These are phyloP conservation scores for Simplicillium aogashimaense DNA, from an alignment of 2,329 filamentous ascomycete species.

Conservation along the genomic window DNA sequence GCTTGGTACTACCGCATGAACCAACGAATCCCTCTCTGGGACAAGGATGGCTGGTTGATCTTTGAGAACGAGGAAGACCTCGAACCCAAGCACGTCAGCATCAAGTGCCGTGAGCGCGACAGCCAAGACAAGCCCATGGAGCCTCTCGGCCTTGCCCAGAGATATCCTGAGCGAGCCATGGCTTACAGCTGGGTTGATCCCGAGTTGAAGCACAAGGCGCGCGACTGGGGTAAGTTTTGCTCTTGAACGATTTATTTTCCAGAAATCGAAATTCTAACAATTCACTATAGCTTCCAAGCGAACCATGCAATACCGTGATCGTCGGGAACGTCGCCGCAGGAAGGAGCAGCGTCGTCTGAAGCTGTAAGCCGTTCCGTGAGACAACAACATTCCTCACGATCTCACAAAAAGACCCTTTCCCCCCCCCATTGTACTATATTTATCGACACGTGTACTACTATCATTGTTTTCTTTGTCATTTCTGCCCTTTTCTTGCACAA, in stretches of 20 bases:
- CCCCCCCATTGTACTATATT: conserved; percentile 6
- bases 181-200: conserved; percentile 33
- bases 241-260: background rate
- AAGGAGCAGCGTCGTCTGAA: conserved; percentile 26
- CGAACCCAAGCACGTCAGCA: conserved; percentile 24
- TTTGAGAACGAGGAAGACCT: conserved; percentile 28
- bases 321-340: conserved; percentile 24
- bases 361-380: conserved; percentile 13
- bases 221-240: conserved; percentile 28
- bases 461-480: background rate
- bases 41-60: conserved; percentile 27
- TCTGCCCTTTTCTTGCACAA: background rate
- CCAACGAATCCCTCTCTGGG: conserved; percentile 28
- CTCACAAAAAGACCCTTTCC: background rate
- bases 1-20: conserved; percentile 35
- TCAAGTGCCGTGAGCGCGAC: conserved; percentile 29
- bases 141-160: conserved; percentile 25
- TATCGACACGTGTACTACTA: conserved; percentile 5
- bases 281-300: conserved; percentile 20
- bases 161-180: conserved; percentile 38
- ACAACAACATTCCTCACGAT: conserved; percentile 7
- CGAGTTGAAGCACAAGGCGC: conserved; percentile 25
- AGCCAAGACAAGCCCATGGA: conserved; percentile 24
- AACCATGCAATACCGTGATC: conserved; percentile 23
- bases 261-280: conserved; percentile 10